Percentiles rank a stretch among this genome's conserved stretches.
phyloP scores from a whole-genome alignment of 1,284 basidiomycete genomes.

The Tilletia indica region DNA sequence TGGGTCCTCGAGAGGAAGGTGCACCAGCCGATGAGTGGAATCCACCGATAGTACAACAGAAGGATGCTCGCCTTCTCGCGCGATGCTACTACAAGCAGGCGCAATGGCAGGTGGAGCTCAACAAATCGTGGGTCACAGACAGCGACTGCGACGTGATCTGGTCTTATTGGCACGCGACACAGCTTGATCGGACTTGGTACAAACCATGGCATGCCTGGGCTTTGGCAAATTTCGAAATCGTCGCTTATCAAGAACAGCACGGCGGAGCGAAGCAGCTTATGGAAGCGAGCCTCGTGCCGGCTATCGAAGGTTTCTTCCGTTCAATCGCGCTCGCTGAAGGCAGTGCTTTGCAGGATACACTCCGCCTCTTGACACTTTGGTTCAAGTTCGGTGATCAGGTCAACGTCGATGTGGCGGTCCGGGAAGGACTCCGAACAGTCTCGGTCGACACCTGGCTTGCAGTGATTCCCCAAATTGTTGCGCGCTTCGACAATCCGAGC shows the following conservation, averaged over 20 bases:
- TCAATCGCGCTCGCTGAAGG: constrained; percentile 83
- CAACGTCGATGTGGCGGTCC: constrained; percentile 86
- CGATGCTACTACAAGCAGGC: constrained; percentile 96
- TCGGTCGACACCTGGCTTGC: constrained; percentile 98
- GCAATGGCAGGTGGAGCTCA: constrained; percentile 81
- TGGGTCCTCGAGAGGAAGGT: constrained; percentile 57
- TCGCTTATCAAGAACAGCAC: constrained; percentile 60
- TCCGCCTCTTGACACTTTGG: constrained; percentile 92
- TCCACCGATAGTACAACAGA: constrained; percentile 58
- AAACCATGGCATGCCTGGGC: constrained; percentile 99
- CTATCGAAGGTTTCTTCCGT: constrained; percentile 90
- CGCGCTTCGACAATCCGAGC: constrained; percentile 92
- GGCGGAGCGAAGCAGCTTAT: constrained; percentile 69
- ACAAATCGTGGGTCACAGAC: constrained; percentile 69
- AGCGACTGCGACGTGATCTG: constrained; percentile 57
- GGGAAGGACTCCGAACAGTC: constrained; percentile 80
- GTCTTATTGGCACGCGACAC: constrained; percentile 81
- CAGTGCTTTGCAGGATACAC: constrained; percentile 90
- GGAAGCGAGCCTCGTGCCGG: constrained; percentile 84
- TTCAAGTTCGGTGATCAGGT: constrained; percentile 94
- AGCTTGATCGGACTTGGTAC: constrained; percentile 91
- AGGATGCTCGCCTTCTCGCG: constrained; percentile 83
- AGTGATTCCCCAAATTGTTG: constrained; percentile 99
- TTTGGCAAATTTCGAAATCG: constrained; percentile 91
- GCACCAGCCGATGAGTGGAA: constrained; percentile 47